Percentiles rank a stretch among this genome's conserved stretches.
Conservation (phyloP, 495 filamentous ascomycete genomes). For the Penicillium longicatenatum region DNA sequence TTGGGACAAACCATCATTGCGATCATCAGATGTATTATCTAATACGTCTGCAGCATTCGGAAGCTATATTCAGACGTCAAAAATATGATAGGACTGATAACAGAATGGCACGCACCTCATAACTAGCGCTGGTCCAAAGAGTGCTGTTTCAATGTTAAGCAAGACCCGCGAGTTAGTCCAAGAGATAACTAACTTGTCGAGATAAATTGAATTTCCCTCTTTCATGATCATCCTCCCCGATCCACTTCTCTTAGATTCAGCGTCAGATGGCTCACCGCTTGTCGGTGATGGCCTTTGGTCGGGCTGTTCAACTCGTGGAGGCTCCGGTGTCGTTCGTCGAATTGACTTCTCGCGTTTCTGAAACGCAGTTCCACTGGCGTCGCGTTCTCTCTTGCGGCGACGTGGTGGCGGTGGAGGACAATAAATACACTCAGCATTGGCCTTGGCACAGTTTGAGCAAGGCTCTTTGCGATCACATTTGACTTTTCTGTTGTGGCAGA, state of each 20-base stretch:
- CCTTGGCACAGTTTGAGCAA: conserved; percentile 67
- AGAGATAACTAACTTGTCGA: conserved; percentile 43
- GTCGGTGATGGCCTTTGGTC: neutral
- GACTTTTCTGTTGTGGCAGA: conserved; percentile 69
- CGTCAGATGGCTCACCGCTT: neutral
- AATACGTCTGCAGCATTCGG: conserved; percentile 50
- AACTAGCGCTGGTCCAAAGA: conserved; percentile 54
- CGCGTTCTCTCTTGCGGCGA: conserved; percentile 58
- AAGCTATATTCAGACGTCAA: conserved; percentile 34
- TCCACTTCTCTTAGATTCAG: conserved; percentile 7
- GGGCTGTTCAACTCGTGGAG: neutral
- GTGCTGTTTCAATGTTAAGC: conserved; percentile 28
- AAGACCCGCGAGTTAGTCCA: neutral
- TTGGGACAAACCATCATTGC: conserved; percentile 18
- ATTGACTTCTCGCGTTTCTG: conserved; percentile 15
- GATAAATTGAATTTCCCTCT: conserved; percentile 47
- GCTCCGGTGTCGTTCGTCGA: conserved; percentile 1
- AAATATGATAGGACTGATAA: neutral
- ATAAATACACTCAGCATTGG: conserved; percentile 58
- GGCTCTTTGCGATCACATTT: conserved; percentile 66
- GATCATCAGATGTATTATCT: conserved; percentile 27
- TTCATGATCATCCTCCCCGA: conserved; percentile 37
- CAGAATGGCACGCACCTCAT: conserved; percentile 43
- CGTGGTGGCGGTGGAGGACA: conserved; percentile 60
- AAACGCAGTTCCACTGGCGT: conserved; percentile 47